These are phyloP conservation scores for Carpinus viminea DNA, from an alignment of 306 rosid species.

Conservation along the genomic window DNA sequence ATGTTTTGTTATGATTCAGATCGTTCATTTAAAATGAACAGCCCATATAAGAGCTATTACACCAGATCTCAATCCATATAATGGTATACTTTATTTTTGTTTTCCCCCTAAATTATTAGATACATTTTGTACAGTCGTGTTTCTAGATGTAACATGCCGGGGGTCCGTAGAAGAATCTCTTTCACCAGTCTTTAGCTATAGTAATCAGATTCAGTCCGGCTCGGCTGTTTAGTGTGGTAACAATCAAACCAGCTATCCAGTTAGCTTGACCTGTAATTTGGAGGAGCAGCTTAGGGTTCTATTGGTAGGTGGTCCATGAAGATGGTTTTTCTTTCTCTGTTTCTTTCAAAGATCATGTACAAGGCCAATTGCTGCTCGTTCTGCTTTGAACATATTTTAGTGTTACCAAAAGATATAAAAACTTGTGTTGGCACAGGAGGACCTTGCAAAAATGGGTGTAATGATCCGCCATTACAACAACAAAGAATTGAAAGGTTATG, in stretches of 20 bases:
- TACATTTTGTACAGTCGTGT: neutral
- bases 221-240: neutral
- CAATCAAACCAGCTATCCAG: neutral
- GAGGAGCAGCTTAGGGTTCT: neutral
- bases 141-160: neutral
- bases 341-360: neutral
- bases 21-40: too few relatives aligned
- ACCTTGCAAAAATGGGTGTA: conserved; percentile 92
- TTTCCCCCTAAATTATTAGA: neutral
- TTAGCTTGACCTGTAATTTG: neutral
- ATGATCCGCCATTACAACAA: conserved; percentile 95
- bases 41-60: too few relatives aligned
- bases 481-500: conserved; percentile 85
- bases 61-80: neutral
- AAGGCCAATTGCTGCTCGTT: neutral
- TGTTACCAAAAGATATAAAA: neutral
- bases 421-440: conserved; percentile 51
- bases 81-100: neutral
- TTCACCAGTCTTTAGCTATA: neutral
- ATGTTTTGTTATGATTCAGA: too few relatives aligned
- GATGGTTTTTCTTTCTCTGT: neutral
- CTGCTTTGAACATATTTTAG: conserved; percentile 1
- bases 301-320: neutral
- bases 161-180: neutral
- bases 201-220: neutral